A percentile compares a stretch with the other conserved stretches of the same genome.
Evolutionary conservation across 352 stramenopile genomes (phyloP).

Genomic region (Ochromonadaceae sp.): DNA sequence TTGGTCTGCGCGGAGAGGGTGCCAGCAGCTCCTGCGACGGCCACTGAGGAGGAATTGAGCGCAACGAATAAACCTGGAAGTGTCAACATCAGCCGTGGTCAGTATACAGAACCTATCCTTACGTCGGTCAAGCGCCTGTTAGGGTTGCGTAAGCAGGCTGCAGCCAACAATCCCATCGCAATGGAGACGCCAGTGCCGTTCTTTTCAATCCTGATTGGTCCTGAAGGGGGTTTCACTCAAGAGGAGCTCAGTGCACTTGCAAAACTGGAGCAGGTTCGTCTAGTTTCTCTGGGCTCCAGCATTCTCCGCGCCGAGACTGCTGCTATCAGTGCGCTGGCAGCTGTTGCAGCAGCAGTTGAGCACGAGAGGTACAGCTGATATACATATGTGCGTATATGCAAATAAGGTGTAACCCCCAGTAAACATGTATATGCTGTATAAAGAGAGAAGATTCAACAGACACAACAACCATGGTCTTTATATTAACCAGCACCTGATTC

Average conservation of each 20-base stretch:
- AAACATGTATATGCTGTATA: too few relatives aligned
- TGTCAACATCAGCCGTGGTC: background rate
- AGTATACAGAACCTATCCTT: background rate
- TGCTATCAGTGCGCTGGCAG: background rate
- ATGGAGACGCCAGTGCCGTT: background rate
- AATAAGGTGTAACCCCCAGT: too few relatives aligned
- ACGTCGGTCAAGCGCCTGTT: too few relatives aligned
- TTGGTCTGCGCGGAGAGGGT: background rate
- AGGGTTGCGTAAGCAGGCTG: too few relatives aligned
- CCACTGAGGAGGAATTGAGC: too few relatives aligned
- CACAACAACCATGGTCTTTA: too few relatives aligned
- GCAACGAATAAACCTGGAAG: too few relatives aligned
- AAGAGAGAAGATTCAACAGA: too few relatives aligned
- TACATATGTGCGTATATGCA: too few relatives aligned
- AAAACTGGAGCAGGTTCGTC: background rate
- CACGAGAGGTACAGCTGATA: too few relatives aligned
- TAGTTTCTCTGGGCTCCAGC: background rate
- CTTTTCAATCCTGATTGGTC: background rate
- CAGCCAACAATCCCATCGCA: background rate
- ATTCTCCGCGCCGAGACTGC: constrained; percentile 7
- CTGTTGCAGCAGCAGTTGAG: too few relatives aligned
- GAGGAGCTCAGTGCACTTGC: background rate
- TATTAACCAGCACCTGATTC: too few relatives aligned
- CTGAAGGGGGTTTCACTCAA: constrained; percentile 4
- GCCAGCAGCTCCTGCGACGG: background rate